Evolutionary conservation across 331 rosid genomes (phyloP).

Genomic region (Saraca asoca): DNA sequence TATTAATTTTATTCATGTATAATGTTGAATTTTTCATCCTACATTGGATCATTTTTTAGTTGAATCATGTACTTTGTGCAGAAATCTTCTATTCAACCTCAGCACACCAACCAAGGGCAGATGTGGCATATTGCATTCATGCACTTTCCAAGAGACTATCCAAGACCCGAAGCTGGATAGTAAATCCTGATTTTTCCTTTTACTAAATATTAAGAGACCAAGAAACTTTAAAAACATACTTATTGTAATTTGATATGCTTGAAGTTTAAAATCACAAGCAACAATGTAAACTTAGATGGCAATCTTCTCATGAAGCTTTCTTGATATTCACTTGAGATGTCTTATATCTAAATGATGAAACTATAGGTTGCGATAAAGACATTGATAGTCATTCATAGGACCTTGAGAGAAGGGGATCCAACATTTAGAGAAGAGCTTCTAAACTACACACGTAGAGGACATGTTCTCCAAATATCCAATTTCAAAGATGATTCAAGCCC

Average conservation of each 20-base stretch:
- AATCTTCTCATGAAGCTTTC: not conserved
- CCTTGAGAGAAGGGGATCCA: conserved; percentile 94
- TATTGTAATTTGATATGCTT: not conserved
- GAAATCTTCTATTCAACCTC: conserved; percentile 84
- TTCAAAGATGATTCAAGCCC: conserved; percentile 94
- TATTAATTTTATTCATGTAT: not conserved
- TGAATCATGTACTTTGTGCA: conserved; percentile 29
- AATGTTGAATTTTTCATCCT: not conserved
- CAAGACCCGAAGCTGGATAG: conserved; percentile 91
- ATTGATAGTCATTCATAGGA: conserved; percentile 88
- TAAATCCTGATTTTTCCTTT: conserved; percentile 32
- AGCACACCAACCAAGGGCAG: conserved; percentile 78
- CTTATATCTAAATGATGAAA: conserved; percentile 28
- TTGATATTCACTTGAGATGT: not conserved
- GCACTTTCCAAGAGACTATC: conserved; percentile 70
- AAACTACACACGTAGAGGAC: conserved; percentile 60
- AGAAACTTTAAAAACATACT: too few relatives aligned
- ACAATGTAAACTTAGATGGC: not conserved
- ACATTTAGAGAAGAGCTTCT: conserved; percentile 80
- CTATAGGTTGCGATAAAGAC: conserved; percentile 92
- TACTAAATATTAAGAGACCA: too few relatives aligned
- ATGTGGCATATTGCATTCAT: conserved; percentile 92
- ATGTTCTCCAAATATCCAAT: conserved; percentile 72
- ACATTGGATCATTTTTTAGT: conserved; percentile 4
- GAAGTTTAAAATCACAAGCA: not conserved